Evolutionary conservation across 352 stramenopile species (phyloP).

Genomic region (Globisporangium acanthophoron): DNA sequence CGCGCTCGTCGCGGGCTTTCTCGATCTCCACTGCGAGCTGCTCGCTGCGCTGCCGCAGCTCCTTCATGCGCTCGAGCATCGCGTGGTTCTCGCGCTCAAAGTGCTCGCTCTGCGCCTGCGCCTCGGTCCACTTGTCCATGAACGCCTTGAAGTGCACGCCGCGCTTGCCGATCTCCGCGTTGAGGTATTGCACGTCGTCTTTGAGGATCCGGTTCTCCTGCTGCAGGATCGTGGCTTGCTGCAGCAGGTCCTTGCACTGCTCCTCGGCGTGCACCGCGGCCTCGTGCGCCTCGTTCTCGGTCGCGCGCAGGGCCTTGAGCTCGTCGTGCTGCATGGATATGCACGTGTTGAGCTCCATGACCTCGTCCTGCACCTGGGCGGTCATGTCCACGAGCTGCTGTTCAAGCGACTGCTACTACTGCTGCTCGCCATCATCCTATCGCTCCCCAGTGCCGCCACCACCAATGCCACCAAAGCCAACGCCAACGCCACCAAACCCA

Average conservation of each 20-base stretch:
- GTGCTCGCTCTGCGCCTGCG: slow-evolving; percentile 53
- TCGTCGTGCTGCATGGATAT: slow-evolving; percentile 80
- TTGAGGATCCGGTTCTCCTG: slow-evolving; percentile 53
- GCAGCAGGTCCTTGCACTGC: slow-evolving; percentile 30
- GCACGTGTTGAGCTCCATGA: slow-evolving; percentile 65
- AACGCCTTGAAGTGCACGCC: slow-evolving; percentile 54
- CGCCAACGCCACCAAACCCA: too few relatives aligned
- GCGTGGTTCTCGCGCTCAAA: slow-evolving; percentile 44
- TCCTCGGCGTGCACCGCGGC: slow-evolving; percentile 39
- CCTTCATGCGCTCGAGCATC: slow-evolving; percentile 51
- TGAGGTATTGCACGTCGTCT: slow-evolving; percentile 46
- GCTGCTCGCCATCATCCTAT: too few relatives aligned
- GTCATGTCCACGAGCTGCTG: too few relatives aligned
- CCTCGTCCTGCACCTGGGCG: too few relatives aligned
- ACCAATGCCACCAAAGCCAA: too few relatives aligned
- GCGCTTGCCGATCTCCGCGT: slow-evolving; percentile 48
- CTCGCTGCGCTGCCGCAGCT: slow-evolving; percentile 33
- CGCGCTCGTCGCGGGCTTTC: slow-evolving; percentile 47
- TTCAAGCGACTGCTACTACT: too few relatives aligned
- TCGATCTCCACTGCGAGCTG: slow-evolving; percentile 32
- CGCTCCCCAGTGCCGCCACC: too few relatives aligned
- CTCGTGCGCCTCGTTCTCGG: slow-evolving; percentile 27
- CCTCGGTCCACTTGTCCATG: slow-evolving; percentile 71
- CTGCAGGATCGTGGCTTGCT: slow-evolving; percentile 40
- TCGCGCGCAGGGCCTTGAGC: slow-evolving; percentile 40